These are phyloP conservation scores for Aspergillus unguis DNA, from an alignment of 2,329 filamentous ascomycete species.

Conservation along the genomic window DNA sequence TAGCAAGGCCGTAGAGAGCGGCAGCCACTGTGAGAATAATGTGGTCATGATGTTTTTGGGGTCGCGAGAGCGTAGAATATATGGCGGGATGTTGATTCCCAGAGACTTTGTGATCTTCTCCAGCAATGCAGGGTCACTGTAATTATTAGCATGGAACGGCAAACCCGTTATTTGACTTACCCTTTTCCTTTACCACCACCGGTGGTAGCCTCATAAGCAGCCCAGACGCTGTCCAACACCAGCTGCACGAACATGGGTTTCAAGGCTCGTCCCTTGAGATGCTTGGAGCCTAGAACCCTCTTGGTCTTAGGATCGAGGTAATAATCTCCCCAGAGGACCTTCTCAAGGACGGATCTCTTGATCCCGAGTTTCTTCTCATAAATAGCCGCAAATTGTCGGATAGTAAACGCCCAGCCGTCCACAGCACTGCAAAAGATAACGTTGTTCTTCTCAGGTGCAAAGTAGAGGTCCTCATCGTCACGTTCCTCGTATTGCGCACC, in stretches of 20 bases:
- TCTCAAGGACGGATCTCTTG: slow-evolving; percentile 82
- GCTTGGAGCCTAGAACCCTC: slow-evolving; percentile 82
- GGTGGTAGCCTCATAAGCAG: slow-evolving; percentile 85
- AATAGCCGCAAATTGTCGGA: slow-evolving; percentile 84
- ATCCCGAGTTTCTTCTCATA: slow-evolving; percentile 98
- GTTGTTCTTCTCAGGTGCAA: slow-evolving; percentile 96
- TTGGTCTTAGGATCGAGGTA: slow-evolving; percentile 97
- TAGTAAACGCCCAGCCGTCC: slow-evolving; percentile 98
- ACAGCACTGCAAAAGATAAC: slow-evolving; percentile 98
- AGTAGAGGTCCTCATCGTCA: slow-evolving; percentile 96
- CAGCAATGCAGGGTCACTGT: slow-evolving; percentile 69
- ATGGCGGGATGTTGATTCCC: slow-evolving; percentile 76
- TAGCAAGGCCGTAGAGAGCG: slow-evolving; percentile 83
- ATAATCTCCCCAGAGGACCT: slow-evolving; percentile 93
- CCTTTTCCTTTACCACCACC: slow-evolving; percentile 79
- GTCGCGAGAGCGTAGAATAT: slow-evolving; percentile 79
- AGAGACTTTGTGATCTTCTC: slow-evolving; percentile 96
- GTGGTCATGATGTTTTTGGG: slow-evolving; percentile 78
- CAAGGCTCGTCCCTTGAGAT: slow-evolving; percentile 83
- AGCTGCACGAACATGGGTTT: slow-evolving; percentile 98
- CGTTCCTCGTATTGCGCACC: slow-evolving; percentile 73
- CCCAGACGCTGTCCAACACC: slow-evolving; percentile 94
- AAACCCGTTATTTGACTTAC: slow-evolving; percentile 42
- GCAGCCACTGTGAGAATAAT: slow-evolving; percentile 85
- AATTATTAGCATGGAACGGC: slow-evolving; percentile 30